These are phyloP conservation scores for Russula sp. DNA, from an alignment of 768 basidiomycete genomes.

Conservation along the genomic window DNA sequence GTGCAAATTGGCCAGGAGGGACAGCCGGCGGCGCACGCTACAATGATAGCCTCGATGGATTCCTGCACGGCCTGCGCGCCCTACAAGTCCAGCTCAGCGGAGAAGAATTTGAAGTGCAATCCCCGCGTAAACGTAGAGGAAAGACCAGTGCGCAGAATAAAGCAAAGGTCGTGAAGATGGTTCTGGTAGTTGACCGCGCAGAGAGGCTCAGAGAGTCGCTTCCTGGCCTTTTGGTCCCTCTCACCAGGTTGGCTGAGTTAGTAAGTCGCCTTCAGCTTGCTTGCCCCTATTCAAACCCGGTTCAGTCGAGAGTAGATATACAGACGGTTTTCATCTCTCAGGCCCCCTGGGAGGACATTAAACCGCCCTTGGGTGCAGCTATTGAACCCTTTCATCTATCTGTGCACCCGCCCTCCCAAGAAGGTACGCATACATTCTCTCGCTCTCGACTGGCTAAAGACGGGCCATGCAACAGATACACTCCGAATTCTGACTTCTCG, in stretches of 20 bases:
- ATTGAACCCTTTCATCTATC: constrained; percentile 71
- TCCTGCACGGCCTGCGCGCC: constrained; percentile 62
- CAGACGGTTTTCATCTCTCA: constrained; percentile 62
- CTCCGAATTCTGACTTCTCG: constrained; percentile 42
- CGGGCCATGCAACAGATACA: constrained; percentile 33
- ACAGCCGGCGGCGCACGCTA: constrained; percentile 44
- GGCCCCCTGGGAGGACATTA: constrained; percentile 67
- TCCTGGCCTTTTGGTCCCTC: constrained; percentile 64
- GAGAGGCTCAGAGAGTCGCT: constrained; percentile 61
- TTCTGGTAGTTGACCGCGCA: constrained; percentile 63
- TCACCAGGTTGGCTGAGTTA: constrained; percentile 68
- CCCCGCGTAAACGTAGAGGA: constrained; percentile 24
- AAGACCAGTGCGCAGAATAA: constrained; percentile 37
- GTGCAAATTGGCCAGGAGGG: constrained; percentile 51
- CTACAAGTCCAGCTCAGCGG: constrained; percentile 33
- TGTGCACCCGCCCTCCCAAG: constrained; percentile 51
- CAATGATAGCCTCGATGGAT: constrained; percentile 66
- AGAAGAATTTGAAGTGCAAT: neutral
- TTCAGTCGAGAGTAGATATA: constrained; percentile 56
- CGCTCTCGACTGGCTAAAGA: neutral
- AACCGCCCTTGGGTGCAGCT: constrained; percentile 65
- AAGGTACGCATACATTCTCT: constrained; percentile 44
- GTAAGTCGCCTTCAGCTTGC: constrained; percentile 42
- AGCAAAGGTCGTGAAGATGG: constrained; percentile 44
- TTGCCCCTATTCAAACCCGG: neutral